Evolutionary conservation across 129 eudicot species (phyloP).

Genomic region (Pittosporum tobira): DNA sequence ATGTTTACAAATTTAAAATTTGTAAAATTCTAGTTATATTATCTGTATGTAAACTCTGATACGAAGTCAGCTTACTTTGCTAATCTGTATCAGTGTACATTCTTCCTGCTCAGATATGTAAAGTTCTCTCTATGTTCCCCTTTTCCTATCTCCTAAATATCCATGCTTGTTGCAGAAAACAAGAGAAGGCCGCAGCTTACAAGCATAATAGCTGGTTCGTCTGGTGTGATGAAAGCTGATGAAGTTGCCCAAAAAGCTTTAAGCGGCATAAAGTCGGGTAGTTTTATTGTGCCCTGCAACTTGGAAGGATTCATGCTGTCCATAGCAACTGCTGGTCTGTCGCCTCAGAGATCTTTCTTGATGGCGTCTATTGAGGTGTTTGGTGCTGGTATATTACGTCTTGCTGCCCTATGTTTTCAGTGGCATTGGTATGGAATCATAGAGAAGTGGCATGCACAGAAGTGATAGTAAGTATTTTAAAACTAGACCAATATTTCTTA

Average conservation of each 20-base stretch:
- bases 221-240: conserved; percentile 75
- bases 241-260: conserved; percentile 75
- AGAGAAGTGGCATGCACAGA: conserved; percentile 51
- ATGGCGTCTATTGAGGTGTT: conserved; percentile 84
- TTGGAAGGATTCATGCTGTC: conserved; percentile 61
- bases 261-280: conserved; percentile 58
- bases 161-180: conserved; percentile 45
- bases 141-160: neutral
- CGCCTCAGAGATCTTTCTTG: conserved; percentile 78
- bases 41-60: too few relatives aligned
- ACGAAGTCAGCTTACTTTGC: too few relatives aligned
- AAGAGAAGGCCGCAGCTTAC: conserved; percentile 72
- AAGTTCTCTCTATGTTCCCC: neutral
- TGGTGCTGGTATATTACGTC: conserved; percentile 48
- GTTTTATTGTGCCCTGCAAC: conserved; percentile 77
- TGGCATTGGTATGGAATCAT: conserved; percentile 90
- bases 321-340: conserved; percentile 77
- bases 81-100: neutral
- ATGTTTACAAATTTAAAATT: too few relatives aligned
- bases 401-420: conserved; percentile 66
- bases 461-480: conserved; percentile 31
- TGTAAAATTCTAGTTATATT: too few relatives aligned
- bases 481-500: neutral
- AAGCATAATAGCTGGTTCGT: conserved; percentile 77
- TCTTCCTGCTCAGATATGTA: neutral